Evolutionary conservation across 2,329 filamentous ascomycete species (phyloP).

Genomic region (Calonectria naviculata): DNA sequence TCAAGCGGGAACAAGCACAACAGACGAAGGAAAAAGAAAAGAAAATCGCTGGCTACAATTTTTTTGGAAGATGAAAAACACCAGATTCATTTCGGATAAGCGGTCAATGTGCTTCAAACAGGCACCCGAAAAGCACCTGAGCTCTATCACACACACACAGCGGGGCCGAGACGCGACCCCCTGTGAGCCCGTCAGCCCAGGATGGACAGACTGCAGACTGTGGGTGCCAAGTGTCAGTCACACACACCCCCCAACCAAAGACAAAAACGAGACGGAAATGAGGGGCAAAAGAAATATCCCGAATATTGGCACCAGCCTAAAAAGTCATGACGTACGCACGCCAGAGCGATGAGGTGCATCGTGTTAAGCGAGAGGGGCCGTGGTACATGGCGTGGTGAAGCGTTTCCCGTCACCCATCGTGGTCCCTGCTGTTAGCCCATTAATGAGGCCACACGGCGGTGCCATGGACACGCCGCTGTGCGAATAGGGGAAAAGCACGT

Average conservation of each 20-base stretch:
- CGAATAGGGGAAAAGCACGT: constrained; percentile 10
- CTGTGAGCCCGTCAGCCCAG: constrained; percentile 12
- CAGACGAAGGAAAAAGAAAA: not conserved
- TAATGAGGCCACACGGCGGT: constrained; percentile 22
- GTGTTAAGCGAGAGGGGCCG: constrained; percentile 19
- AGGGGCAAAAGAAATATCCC: not conserved
- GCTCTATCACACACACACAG: constrained; percentile 23
- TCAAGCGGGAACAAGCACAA: not conserved
- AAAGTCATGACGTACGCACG: not conserved
- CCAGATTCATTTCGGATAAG: constrained; percentile 22
- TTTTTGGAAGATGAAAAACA: constrained; percentile 9
- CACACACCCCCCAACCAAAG: not conserved
- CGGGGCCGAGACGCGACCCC: constrained; percentile 21
- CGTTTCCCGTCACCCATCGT: constrained; percentile 25
- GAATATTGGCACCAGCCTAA: not conserved
- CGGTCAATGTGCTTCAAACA: constrained; percentile 26
- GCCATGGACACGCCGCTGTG: not conserved
- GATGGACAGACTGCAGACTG: not conserved
- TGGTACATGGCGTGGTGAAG: constrained; percentile 18
- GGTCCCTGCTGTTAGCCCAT: constrained; percentile 21
- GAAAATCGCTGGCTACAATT: too few relatives aligned
- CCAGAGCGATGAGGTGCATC: not conserved
- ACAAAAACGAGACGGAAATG: not conserved
- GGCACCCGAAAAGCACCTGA: constrained; percentile 33
- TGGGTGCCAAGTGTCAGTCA: constrained; percentile 18